Evolutionary conservation across 345 rosid species (phyloP).

Genomic region (Corchorus olitorius): DNA sequence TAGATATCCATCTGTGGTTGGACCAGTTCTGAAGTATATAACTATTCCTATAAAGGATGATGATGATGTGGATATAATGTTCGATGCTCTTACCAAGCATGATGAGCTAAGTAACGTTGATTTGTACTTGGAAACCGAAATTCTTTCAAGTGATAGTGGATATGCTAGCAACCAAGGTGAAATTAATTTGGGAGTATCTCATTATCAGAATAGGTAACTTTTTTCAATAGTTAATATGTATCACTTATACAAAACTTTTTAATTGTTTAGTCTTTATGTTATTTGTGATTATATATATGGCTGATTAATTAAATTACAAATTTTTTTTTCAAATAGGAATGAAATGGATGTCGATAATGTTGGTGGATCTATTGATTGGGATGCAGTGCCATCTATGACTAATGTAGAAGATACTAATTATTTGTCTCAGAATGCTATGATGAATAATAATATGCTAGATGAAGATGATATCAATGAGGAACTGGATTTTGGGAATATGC

Average conservation of each 20-base stretch:
- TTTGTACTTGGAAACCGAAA: neutral
- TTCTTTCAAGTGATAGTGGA: neutral
- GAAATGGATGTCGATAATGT: neutral
- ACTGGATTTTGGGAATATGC: neutral
- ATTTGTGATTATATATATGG: neutral
- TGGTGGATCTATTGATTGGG: neutral
- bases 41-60: neutral
- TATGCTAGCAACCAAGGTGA: neutral
- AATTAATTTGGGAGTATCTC: neutral
- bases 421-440: too few species aligned
- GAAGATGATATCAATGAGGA: too few species aligned
- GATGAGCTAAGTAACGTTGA: neutral
- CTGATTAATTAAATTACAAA: too few species aligned
- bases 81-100: neutral
- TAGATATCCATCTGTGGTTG: too few species aligned
- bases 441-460: too few species aligned
- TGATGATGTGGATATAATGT: slow-evolving; percentile 8
- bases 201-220: neutral
- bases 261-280: neutral
- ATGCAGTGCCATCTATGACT: too few species aligned
- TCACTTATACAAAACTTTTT: neutral
- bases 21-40: neutral
- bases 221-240: too few species aligned
- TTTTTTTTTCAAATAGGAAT: too few species aligned
- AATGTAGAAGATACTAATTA: too few species aligned